Evolutionary conservation across 2,329 filamentous ascomycete genomes (phyloP).

Genomic region (Leptographium radiaticola): DNA sequence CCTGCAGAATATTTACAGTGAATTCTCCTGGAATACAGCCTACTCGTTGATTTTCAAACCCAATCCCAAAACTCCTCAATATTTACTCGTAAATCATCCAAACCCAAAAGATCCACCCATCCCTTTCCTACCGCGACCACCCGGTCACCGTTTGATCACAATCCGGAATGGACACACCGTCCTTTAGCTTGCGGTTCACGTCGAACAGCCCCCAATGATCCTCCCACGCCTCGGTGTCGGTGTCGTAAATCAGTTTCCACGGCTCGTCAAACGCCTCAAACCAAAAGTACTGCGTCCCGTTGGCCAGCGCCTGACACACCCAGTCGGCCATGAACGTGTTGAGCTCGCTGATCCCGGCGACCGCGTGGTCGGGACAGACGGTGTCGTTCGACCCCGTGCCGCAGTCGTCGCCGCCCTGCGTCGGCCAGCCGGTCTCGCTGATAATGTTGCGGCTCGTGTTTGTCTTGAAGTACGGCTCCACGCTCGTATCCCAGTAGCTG

Average conservation of each 20-base stretch:
- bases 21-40: too few relatives aligned
- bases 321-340: slow-evolving; percentile 79
- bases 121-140: background rate
- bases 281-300: slow-evolving; percentile 92
- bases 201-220: slow-evolving; percentile 94
- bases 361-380: slow-evolving; percentile 50
- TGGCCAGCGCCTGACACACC: slow-evolving; percentile 67
- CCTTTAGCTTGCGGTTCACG: slow-evolving; percentile 69
- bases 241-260: slow-evolving; percentile 74
- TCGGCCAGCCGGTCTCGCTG: slow-evolving; percentile 86
- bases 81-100: too few relatives aligned
- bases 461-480: slow-evolving; percentile 50
- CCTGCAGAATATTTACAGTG: too few relatives aligned
- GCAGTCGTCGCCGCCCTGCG: slow-evolving; percentile 66
- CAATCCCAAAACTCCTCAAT: too few relatives aligned
- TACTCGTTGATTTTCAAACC: too few relatives aligned
- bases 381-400: slow-evolving; percentile 33
- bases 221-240: slow-evolving; percentile 64
- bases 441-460: slow-evolving; percentile 62
- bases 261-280: slow-evolving; percentile 95
- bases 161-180: slow-evolving; percentile 72
- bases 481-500: slow-evolving; percentile 63
- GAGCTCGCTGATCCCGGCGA: slow-evolving; percentile 68
- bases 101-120: background rate
- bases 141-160: slow-evolving; percentile 55